Evolutionary conservation across 768 basidiomycete genomes (phyloP).

Genomic region (Tylopilus subfusipes): DNA sequence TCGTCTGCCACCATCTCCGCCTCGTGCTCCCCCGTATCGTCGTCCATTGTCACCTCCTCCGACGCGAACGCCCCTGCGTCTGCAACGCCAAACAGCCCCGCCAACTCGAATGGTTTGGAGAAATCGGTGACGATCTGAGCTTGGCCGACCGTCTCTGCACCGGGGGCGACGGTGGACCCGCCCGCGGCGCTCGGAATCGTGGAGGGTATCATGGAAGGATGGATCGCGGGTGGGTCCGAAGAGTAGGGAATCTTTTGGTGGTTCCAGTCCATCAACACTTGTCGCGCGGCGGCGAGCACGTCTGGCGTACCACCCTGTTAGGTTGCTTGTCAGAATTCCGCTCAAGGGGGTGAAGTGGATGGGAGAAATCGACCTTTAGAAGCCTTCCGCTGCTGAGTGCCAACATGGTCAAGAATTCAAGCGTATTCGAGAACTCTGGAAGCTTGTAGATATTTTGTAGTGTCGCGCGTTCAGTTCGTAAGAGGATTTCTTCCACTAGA

Average conservation of each 20-base stretch:
- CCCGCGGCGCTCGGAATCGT: slow-evolving; percentile 32
- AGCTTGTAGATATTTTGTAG: slow-evolving; percentile 84
- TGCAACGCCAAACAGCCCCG: slow-evolving; percentile 74
- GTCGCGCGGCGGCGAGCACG: slow-evolving; percentile 73
- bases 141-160: slow-evolving; percentile 77
- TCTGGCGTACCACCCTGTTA: slow-evolving; percentile 87
- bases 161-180: slow-evolving; percentile 50
- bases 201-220: slow-evolving; percentile 71
- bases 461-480: slow-evolving; percentile 64
- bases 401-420: slow-evolving; percentile 89
- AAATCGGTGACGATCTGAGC: slow-evolving; percentile 71
- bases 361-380: slow-evolving; percentile 55
- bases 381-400: slow-evolving; percentile 80
- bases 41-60: slow-evolving; percentile 40
- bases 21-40: slow-evolving; percentile 36
- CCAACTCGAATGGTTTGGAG: slow-evolving; percentile 76
- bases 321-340: neutral
- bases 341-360: neutral
- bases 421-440: slow-evolving; percentile 63
- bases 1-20: slow-evolving; percentile 40
- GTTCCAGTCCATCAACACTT: slow-evolving; percentile 90
- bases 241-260: slow-evolving; percentile 92
- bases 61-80: slow-evolving; percentile 74
- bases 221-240: slow-evolving; percentile 72
- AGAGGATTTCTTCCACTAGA: slow-evolving; percentile 82